Conservation (phyloP, 768 basidiomycete genomes). For the Psilocybe cubensis region DNA sequence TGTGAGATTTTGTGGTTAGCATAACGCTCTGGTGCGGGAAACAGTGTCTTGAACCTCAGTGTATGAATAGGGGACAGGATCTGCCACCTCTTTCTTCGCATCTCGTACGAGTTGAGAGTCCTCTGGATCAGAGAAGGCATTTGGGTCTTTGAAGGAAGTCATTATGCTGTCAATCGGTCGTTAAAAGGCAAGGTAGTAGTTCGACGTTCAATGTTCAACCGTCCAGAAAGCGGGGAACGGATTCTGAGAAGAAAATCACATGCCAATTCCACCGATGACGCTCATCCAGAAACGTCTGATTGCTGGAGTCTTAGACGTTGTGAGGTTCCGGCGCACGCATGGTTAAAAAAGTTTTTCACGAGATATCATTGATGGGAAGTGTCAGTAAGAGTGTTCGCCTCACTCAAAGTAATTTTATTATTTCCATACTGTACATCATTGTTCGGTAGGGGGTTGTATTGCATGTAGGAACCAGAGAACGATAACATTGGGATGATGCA, state of each 20-base stretch:
- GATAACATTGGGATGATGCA: constrained; percentile 3
- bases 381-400: too few relatives aligned
- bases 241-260: too few relatives aligned
- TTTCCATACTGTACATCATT: too few relatives aligned
- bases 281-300: too few relatives aligned
- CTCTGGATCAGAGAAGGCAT: constrained; percentile 72
- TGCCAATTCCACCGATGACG: too few relatives aligned
- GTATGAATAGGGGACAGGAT: constrained; percentile 70
- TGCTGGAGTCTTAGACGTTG: too few relatives aligned
- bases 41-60: constrained; percentile 54
- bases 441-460: too few relatives aligned
- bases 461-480: neutral
- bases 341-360: too few relatives aligned
- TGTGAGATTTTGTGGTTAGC: constrained; percentile 20
- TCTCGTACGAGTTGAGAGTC: constrained; percentile 83
- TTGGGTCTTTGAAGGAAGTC: constrained; percentile 44
- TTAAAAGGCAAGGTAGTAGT: neutral
- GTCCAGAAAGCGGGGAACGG: too few relatives aligned
- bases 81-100: constrained; percentile 67
- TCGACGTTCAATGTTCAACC: neutral
- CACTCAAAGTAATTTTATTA: too few relatives aligned
- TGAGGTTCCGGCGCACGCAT: too few relatives aligned
- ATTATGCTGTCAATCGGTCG: constrained; percentile 20
- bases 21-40: neutral
- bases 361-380: too few relatives aligned